phyloP scores from a whole-genome alignment of 75 land plant genomes.

The Ceratopteris richardii region DNA sequence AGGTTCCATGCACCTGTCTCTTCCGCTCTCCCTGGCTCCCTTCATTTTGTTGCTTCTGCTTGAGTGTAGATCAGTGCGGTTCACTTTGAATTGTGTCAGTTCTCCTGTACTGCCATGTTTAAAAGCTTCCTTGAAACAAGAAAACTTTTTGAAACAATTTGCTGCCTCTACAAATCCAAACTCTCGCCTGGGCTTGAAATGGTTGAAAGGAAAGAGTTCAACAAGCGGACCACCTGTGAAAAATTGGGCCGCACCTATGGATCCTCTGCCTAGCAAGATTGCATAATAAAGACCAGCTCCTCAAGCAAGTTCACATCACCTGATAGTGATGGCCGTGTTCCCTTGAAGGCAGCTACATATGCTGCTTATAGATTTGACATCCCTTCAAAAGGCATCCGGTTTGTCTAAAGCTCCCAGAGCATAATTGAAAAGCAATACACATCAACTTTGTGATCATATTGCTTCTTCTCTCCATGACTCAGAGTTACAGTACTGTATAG shows the following conservation, averaged over 20 bases:
- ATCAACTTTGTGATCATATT: conserved; percentile 93
- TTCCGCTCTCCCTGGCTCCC: no score
- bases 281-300: conserved; percentile 71
- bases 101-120: no score
- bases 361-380: conserved; percentile 97
- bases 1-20: no score
- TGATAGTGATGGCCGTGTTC: conserved; percentile 49
- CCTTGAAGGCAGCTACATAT: conserved; percentile 95
- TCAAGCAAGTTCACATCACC: conserved; percentile 32
- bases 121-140: not conserved
- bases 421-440: conserved; percentile 97
- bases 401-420: conserved; percentile 85
- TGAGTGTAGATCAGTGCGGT: no score
- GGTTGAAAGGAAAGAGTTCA: conserved; percentile 57
- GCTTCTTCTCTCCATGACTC: conserved; percentile 91
- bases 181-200: conserved; percentile 42
- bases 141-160: not conserved
- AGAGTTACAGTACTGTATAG: conserved; percentile 83
- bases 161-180: no score
- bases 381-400: conserved; percentile 95
- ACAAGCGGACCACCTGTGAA: conserved; percentile 73
- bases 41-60: no score
- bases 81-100: no score
- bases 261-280: conserved; percentile 94
- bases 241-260: conserved; percentile 76